phyloP scores from a whole-genome alignment of 805 yeast species.

The Metschnikowia peoriensis region DNA sequence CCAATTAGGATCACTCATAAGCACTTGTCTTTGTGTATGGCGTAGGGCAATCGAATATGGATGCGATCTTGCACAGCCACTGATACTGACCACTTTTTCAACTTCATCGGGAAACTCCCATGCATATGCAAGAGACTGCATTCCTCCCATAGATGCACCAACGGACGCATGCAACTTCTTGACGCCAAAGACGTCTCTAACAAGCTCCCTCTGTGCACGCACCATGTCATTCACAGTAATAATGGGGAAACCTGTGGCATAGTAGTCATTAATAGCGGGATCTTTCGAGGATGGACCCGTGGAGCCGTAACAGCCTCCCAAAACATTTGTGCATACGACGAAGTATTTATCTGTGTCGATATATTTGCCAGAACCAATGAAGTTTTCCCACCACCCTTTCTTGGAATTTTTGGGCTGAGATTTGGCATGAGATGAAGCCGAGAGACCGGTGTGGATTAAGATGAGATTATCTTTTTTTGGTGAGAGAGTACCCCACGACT shows the following conservation, averaged over 20 bases:
- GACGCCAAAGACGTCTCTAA: conserved; percentile 62
- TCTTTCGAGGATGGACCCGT: conserved; percentile 87
- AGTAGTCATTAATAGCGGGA: conserved; percentile 63
- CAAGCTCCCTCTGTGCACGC: conserved; percentile 75
- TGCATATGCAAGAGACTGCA: conserved; percentile 90
- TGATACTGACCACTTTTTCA: conserved; percentile 69
- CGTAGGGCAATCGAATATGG: conserved; percentile 94
- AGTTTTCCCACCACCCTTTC: conserved; percentile 95
- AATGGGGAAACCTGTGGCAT: conserved; percentile 87
- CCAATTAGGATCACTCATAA: conserved; percentile 96
- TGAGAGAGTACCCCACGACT: conserved; percentile 83
- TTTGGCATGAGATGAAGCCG: conserved; percentile 92
- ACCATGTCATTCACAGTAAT: conserved; percentile 87
- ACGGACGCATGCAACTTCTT: conserved; percentile 69
- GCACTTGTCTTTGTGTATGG: conserved; percentile 86
- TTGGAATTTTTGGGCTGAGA: conserved; percentile 67
- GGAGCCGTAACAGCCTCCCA: conserved; percentile 94
- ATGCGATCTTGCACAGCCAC: conserved; percentile 92
- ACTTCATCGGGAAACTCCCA: conserved; percentile 79
- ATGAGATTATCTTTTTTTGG: conserved; percentile 65
- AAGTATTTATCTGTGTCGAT: conserved; percentile 81
- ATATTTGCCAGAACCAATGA: conserved; percentile 80
- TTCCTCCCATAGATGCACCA: conserved; percentile 98
- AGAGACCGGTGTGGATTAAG: conserved; percentile 83
- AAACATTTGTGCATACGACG: conserved; percentile 84